Conservation (phyloP, 805 yeast species). For the Tetrapisispora fleetii region DNA sequence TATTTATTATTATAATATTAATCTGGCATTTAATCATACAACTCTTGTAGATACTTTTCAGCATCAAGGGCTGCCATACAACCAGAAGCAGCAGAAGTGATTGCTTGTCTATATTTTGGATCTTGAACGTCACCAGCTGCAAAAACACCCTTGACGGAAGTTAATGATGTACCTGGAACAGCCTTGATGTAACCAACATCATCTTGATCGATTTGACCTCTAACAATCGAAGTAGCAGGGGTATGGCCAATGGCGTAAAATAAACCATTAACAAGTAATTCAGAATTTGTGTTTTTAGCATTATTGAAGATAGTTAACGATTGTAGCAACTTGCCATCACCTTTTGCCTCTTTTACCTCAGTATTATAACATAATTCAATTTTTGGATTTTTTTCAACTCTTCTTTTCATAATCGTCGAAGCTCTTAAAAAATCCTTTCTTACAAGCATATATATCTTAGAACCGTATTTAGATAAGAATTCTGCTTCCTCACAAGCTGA, state of each 20-base stretch:
- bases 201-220: constrained; percentile 71
- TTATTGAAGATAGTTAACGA: constrained; percentile 58
- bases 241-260: constrained; percentile 98
- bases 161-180: constrained; percentile 81
- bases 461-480: constrained; percentile 93
- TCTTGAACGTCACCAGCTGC: constrained; percentile 99
- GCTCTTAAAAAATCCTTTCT: constrained; percentile 95
- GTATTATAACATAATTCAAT: constrained; percentile 85
- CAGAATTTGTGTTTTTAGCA: constrained; percentile 56
- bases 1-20: too few species aligned
- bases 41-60: constrained; percentile 72
- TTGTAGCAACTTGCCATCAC: constrained; percentile 79
- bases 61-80: constrained; percentile 99
- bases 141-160: constrained; percentile 83
- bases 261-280: constrained; percentile 76
- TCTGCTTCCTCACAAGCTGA: constrained; percentile 99
- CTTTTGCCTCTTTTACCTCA: constrained; percentile 79
- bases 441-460: constrained; percentile 86
- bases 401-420: constrained; percentile 92
- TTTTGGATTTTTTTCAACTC: constrained; percentile 76
- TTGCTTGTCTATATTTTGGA: constrained; percentile 94
- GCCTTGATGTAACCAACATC: constrained; percentile 85
- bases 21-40: neutral
- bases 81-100: constrained; percentile 99
- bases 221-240: constrained; percentile 85